phyloP scores from a whole-genome alignment of 139 green algal species.

The Eudorina sp. region DNA sequence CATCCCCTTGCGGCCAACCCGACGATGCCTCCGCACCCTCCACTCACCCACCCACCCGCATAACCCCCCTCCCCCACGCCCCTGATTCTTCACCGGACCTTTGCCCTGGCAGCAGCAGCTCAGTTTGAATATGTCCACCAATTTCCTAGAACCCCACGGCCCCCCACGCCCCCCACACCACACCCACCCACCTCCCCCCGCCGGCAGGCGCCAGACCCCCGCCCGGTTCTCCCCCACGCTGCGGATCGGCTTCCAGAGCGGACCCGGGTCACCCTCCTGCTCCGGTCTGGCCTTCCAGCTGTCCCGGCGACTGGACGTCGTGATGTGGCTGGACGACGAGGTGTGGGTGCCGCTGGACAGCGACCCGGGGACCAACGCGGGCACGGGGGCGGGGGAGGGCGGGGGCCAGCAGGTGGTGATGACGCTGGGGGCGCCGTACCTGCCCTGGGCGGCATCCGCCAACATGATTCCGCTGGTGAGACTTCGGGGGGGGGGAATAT shows the following conservation, averaged over 20 bases:
- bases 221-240: neutral
- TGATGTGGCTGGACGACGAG: neutral
- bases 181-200: neutral
- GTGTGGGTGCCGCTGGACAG: neutral
- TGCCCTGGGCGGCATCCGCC: neutral
- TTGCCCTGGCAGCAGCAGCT: no score
- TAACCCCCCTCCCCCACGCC: no score
- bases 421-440: neutral
- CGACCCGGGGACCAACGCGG: neutral
- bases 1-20: no score
- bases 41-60: no score
- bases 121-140: no score
- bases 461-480: neutral
- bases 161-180: no score
- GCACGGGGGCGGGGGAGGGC: no score
- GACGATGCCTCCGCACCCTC: no score
- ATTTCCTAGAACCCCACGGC: no score
- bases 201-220: neutral
- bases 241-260: neutral
- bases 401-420: neutral
- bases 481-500: no score
- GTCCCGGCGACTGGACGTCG: neutral
- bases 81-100: no score
- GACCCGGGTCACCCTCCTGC: neutral
- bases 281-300: slow-evolving; percentile 1